Base-by-base conservation (phyloP, 495 filamentous ascomycete genomes). In the Penicillium silybi region DNA sequence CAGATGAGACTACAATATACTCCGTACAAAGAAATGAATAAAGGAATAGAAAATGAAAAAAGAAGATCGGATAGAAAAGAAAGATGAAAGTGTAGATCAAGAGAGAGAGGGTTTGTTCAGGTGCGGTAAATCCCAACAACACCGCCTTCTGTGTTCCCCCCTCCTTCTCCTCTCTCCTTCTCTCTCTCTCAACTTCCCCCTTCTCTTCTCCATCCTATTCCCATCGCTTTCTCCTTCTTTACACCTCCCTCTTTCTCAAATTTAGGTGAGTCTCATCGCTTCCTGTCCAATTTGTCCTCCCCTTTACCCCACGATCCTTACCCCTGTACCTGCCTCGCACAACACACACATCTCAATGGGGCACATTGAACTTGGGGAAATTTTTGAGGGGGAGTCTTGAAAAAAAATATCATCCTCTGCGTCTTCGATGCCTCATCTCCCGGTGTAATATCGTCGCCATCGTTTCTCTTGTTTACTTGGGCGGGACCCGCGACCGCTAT, bases 111-210 rank as follows among this genome's bases (percentile, higher is more conserved):
- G 29, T 15, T 32, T 32, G 29, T 32, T 32, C 29, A 32, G 29
- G 29, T 32, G 29, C 29, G 29, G 44, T 43, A 62, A 62, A 58
- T 60, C 63, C 63, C 71, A 70, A 71, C 66, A 72, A 63, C 65
- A 70, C 62, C 71, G 57, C 55, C 46, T 57, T 59, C 58, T 61
- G 50, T 63, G 54, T 61, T 52, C 48, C 57, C 48, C 63, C 63
- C 54, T 58, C 47, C 46, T 51, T 41, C n/a, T 53, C 50, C 48
- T 57, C 59, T 54, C 49, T 45, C 55, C 53, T 54, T 44, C 40
- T 52, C 54, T 48, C 52, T 58, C 44, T 52, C 56, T 59, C 68
- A 63, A 46, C 57, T 60, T 63, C 52, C 52, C 29, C 42, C 46
- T 37, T 53, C 59, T 47, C 48, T 56, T 54, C 46, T n/a, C 47